Percentiles rank a stretch among this genome's conserved stretches.
Conservation (phyloP, 306 rosid genomes). For the Fragaria vesca region DNA sequence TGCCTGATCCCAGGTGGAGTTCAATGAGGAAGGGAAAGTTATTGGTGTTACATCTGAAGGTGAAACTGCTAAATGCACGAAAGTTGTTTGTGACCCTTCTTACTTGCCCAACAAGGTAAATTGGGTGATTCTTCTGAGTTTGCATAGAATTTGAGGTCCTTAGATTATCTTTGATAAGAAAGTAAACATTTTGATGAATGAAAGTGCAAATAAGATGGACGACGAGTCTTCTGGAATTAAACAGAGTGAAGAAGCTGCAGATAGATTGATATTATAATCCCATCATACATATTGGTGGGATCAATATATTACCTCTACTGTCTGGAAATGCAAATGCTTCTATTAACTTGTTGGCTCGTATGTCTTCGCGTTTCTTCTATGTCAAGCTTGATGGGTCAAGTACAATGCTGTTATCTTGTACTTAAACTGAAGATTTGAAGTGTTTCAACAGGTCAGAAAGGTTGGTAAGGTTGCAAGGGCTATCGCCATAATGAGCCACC, state of each 20-base stretch:
- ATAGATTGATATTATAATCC: background rate
- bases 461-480: conserved; percentile 98
- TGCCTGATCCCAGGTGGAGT: conserved; percentile 74
- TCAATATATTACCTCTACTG: background rate
- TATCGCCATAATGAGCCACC: conserved; percentile 94
- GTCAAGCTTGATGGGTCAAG: background rate
- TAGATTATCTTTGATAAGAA: background rate
- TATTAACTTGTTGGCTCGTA: background rate
- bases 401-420: background rate
- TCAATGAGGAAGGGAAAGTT: conserved; percentile 80
- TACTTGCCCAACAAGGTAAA: conserved; percentile 85
- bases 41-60: conserved; percentile 96
- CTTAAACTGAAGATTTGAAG: conserved; percentile 23
- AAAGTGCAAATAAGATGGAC: background rate
- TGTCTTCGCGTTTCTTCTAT: background rate
- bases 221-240: background rate
- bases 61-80: conserved; percentile 93
- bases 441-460: conserved; percentile 77
- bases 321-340: background rate
- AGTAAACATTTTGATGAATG: background rate
- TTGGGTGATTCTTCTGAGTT: background rate
- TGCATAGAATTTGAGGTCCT: background rate
- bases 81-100: conserved; percentile 96
- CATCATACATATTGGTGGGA: background rate
- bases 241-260: background rate